These are phyloP conservation scores for Pythium periplocum DNA, from an alignment of 352 stramenopile genomes.

Conservation along the genomic window DNA sequence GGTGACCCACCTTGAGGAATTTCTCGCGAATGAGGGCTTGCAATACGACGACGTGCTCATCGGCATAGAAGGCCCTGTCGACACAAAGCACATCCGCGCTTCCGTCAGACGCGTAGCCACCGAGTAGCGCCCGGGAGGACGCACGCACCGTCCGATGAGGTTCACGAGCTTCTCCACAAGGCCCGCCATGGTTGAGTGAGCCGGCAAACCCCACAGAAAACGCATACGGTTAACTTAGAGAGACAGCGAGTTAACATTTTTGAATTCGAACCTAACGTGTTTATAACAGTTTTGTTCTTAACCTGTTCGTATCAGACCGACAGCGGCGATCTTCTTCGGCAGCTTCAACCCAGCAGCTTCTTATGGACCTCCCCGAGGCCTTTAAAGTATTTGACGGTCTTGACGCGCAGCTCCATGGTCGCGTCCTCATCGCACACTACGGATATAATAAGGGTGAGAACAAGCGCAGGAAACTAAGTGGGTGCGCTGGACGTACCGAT, in stretches of 20 bases:
- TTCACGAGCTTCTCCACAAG: constrained; percentile 87
- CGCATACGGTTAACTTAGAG: too few species aligned
- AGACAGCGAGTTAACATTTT: too few species aligned
- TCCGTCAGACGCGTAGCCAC: not conserved
- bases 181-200: constrained; percentile 42
- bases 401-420: constrained; percentile 84
- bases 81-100: not conserved
- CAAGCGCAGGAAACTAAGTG: not conserved
- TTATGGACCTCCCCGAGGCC: constrained; percentile 50
- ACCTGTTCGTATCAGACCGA: too few species aligned
- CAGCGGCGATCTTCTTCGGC: not conserved
- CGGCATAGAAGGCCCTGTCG: constrained; percentile 80
- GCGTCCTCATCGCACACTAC: constrained; percentile 86
- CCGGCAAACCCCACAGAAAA: too few species aligned
- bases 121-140: not conserved
- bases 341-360: constrained; percentile 25
- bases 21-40: constrained; percentile 81
- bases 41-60: constrained; percentile 85
- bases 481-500: constrained; percentile 37
- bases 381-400: constrained; percentile 92
- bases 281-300: too few species aligned
- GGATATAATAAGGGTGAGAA: not conserved
- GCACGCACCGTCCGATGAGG: constrained; percentile 61
- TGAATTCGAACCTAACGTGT: too few species aligned
- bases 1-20: constrained; percentile 68